Evolutionary conservation across 495 filamentous ascomycete species (phyloP), one percentile per base, ranked within the genome.

Genomic region (Tetracladium setigerum): DNA sequence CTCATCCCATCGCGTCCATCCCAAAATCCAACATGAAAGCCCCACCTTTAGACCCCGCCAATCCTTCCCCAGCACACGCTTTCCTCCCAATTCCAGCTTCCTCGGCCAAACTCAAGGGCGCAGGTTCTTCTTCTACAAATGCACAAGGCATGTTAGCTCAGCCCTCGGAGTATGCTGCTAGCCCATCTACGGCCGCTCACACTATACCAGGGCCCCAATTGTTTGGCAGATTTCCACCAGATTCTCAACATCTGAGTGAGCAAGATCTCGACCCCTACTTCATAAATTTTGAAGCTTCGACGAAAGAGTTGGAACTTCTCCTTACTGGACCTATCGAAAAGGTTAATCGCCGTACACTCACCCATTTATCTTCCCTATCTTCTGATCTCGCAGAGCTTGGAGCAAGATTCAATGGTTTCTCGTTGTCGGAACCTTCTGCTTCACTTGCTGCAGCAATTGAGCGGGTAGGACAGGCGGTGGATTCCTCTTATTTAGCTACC

Each of bases 241-340:
- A 82, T 13, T 76, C 79, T 6, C 78, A 79, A 47, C 76, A 79
- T 30, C 68, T 95, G 31, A 83, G 81, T 49, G 92, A 98, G 60
- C 82, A 87, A 47, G 89, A 98, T 27, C 70, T 98, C 17, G 92
- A 98, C 60, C 87, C 90, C 2, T 98, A 97, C 62, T 97, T 98
- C 62, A 80, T 86, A 56, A 85, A 83, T 40, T 97, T 91, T 53
- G 92, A 98, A 62, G 69, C 82, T 0, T 84, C 86, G 8, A 92
- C 89, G 7, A 82, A 87, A 52, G 91, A 95, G 48, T 74, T 96
- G 9, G 92, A 98, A 60, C 62, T 79, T 11, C 74, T 95, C 0
- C 70, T 98, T 4, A 89, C 84, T 57, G 92, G 94, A 0, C 88
- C 86, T 19, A 92, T 98, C 59, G 92, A 98, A 58, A 95, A 90